Conservation (phyloP, 768 basidiomycete species). For the Candolleomyces efflorescens region DNA sequence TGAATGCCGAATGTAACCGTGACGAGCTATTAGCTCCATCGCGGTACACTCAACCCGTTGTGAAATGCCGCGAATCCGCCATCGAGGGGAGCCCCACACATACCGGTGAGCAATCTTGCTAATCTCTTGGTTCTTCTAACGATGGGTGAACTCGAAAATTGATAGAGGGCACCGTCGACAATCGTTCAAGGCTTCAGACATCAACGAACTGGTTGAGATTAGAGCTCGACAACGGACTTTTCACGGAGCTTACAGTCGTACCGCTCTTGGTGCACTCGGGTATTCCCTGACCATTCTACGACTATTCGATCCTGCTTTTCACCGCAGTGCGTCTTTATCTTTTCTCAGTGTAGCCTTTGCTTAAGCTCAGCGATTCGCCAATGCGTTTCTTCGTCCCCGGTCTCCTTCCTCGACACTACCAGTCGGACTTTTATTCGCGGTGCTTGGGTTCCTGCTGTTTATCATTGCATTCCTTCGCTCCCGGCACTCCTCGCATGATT, state of each 20-base stretch:
- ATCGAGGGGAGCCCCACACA: no score
- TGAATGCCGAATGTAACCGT: no score
- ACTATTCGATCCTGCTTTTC: conserved; percentile 72
- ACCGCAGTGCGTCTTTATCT: conserved; percentile 51
- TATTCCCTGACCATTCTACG: conserved; percentile 72
- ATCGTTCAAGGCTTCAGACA: conserved; percentile 50
- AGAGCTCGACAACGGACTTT: conserved; percentile 81
- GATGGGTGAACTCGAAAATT: no score
- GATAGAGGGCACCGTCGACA: conserved; percentile 31
- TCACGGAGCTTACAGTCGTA: conserved; percentile 76
- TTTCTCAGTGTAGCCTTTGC: not conserved
- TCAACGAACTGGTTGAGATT: conserved; percentile 65
- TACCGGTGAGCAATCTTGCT: no score
- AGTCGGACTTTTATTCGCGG: conserved; percentile 62
- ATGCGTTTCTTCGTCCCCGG: no score
- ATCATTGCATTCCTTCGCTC: conserved; percentile 55
- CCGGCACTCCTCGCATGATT: conserved; percentile 70
- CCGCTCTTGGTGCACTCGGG: conserved; percentile 68
- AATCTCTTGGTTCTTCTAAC: no score
- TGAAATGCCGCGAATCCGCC: no score
- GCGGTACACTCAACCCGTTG: no score
- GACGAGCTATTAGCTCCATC: no score
- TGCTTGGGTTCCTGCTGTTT: conserved; percentile 59
- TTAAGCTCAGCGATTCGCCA: not conserved
- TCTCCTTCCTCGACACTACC: not conserved